Conservation (phyloP, 306 rosid species). For the Quercus ilex region DNA sequence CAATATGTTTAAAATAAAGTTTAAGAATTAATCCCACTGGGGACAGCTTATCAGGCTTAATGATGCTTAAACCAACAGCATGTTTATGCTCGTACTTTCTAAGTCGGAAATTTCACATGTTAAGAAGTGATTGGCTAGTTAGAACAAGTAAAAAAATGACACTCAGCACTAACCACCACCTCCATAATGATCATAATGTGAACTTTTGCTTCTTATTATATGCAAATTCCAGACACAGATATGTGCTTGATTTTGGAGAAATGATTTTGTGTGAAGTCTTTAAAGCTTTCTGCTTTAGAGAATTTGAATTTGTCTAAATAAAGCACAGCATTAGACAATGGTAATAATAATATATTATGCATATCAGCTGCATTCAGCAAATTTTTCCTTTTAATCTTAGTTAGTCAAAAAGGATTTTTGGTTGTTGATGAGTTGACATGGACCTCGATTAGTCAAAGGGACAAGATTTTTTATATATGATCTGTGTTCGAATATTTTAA, state of each 20-base stretch:
- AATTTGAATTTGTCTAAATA: neutral
- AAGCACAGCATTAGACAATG: constrained; percentile 9
- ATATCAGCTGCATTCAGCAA: neutral
- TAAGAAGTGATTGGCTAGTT: constrained; percentile 18
- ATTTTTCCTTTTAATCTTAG: neutral
- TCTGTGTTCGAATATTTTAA: neutral
- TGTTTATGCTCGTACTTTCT: constrained; percentile 8
- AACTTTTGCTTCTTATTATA: neutral
- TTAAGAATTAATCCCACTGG: neutral
- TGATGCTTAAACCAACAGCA: constrained; percentile 32
- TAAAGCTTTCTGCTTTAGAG: neutral
- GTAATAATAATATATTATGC: neutral
- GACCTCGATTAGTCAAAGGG: constrained; percentile 10
- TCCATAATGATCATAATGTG: neutral
- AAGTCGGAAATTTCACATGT: constrained; percentile 11
- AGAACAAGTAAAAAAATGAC: neutral
- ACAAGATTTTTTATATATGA: neutral
- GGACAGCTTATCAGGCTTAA: constrained; percentile 19
- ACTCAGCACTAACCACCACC: neutral
- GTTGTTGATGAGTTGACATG: constrained; percentile 13
- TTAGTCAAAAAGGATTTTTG: constrained; percentile 4
- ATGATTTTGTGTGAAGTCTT: neutral
- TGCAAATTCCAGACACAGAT: constrained; percentile 4
- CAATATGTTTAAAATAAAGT: neutral
- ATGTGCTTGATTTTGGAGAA: constrained; percentile 2